phyloP scores from a whole-genome alignment of 1,284 basidiomycete species.

The Pisolithus thermaeus region DNA sequence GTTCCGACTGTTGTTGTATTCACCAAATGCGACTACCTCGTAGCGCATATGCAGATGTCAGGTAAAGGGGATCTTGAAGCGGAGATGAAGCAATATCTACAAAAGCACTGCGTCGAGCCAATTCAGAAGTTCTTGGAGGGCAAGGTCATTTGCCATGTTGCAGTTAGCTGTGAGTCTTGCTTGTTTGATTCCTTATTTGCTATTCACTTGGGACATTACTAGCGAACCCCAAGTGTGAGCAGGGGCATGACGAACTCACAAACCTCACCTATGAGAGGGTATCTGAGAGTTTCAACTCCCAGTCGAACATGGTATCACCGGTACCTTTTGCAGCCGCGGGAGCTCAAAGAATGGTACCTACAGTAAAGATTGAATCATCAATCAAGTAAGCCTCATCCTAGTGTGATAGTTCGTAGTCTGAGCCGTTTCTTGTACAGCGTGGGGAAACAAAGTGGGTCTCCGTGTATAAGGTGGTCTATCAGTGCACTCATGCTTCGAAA shows the following conservation, averaged over 20 bases:
- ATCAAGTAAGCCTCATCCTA: slow-evolving; percentile 1
- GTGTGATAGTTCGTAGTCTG: not conserved
- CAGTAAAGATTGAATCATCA: slow-evolving; percentile 2
- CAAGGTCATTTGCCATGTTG: not conserved
- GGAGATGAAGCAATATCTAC: not conserved
- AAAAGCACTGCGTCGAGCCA: not conserved
- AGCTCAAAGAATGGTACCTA: slow-evolving; percentile 1
- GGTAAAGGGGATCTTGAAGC: not conserved
- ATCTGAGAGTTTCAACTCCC: not conserved
- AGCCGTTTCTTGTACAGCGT: slow-evolving; percentile 7
- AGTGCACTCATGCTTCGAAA: not conserved
- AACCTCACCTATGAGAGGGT: not conserved
- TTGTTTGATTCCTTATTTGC: not conserved
- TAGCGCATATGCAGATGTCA: not conserved
- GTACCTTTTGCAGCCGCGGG: not conserved
- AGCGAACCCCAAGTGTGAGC: not conserved
- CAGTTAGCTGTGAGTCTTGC: not conserved
- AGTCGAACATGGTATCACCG: not conserved
- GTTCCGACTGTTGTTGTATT: slow-evolving; percentile 2
- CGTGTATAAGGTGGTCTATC: not conserved
- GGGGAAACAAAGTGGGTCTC: slow-evolving; percentile 14
- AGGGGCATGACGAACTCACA: not conserved
- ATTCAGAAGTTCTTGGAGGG: not conserved
- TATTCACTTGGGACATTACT: not conserved
- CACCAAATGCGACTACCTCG: not conserved